A percentile compares a stretch with the other conserved stretches of the same genome.
These are phyloP conservation scores for Plasmopara viticola DNA, from an alignment of 352 stramenopile species.

Conservation along the genomic window DNA sequence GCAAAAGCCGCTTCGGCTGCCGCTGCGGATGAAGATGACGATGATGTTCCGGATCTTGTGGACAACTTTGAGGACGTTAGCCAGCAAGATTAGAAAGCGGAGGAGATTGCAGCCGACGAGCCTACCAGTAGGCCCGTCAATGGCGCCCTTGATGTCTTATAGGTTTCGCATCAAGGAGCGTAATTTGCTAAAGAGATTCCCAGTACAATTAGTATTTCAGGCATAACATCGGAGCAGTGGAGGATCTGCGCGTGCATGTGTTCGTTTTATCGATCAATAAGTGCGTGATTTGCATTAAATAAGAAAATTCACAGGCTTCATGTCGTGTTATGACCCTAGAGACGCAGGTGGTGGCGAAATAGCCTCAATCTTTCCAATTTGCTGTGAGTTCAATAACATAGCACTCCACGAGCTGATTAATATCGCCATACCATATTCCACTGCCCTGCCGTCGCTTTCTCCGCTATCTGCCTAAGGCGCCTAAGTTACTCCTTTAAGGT, in stretches of 20 bases:
- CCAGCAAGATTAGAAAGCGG: slow-evolving; percentile 75
- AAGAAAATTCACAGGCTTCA: too few species aligned
- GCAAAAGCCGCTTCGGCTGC: slow-evolving; percentile 64
- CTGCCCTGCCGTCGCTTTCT: too few species aligned
- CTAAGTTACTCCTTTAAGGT: slow-evolving; percentile 73
- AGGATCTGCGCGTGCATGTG: slow-evolving; percentile 14
- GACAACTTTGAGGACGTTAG: slow-evolving; percentile 98
- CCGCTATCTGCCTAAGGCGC: background rate
- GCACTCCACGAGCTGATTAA: too few species aligned
- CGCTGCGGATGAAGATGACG: slow-evolving; percentile 78
- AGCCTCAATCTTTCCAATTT: too few species aligned
- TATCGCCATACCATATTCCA: too few species aligned
- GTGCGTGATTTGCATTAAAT: too few species aligned
- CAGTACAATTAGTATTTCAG: slow-evolving; percentile 63
- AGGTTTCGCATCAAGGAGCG: slow-evolving; percentile 38
- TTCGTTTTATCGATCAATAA: background rate
- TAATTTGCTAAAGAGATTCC: slow-evolving; percentile 43
- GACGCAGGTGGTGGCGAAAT: too few species aligned
- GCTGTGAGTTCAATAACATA: too few species aligned
- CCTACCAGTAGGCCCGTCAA: slow-evolving; percentile 2
- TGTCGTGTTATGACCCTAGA: too few species aligned
- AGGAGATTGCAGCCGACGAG: slow-evolving; percentile 11
- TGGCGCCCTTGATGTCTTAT: slow-evolving; percentile 14
- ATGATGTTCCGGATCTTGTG: slow-evolving; percentile 97
- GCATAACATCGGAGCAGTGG: slow-evolving; percentile 30